These are phyloP conservation scores for Thielaviopsis populi DNA, from an alignment of 2,329 filamentous ascomycete genomes.

Conservation along the genomic window DNA sequence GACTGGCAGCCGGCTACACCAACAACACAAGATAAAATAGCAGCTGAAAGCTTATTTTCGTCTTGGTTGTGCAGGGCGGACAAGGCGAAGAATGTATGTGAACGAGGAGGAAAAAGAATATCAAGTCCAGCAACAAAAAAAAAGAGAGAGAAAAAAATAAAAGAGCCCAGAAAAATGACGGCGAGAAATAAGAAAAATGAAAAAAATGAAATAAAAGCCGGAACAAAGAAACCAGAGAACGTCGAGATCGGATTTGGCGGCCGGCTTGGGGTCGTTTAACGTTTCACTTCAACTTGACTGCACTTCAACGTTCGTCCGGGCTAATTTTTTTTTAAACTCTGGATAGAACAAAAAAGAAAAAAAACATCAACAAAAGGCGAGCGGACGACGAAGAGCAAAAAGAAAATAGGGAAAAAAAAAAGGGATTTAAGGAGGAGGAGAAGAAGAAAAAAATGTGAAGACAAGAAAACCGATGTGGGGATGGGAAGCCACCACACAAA, in stretches of 20 bases:
- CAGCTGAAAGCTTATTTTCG: neutral
- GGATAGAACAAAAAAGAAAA: neutral
- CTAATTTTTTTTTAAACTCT: too few species aligned
- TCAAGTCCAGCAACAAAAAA: neutral
- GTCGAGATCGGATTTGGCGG: too few species aligned
- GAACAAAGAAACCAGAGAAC: too few species aligned
- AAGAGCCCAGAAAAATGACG: too few species aligned
- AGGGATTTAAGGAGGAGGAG: conserved; percentile 3
- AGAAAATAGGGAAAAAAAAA: too few species aligned
- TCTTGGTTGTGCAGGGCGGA: conserved; percentile 1
- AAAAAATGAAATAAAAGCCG: too few species aligned
- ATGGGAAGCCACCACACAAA: neutral
- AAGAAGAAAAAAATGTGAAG: neutral
- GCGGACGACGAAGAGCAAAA: neutral
- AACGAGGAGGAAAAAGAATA: neutral
- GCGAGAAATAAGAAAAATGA: neutral
- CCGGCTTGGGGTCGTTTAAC: too few species aligned
- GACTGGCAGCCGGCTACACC: neutral
- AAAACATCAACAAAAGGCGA: neutral
- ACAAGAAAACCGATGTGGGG: conserved; percentile 4
- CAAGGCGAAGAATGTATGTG: neutral
- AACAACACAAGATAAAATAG: neutral
- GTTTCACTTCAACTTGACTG: too few species aligned
- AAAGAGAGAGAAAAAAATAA: too few species aligned
- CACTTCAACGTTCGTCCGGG: too few species aligned